Evolutionary conservation across 306 rosid species (phyloP), one percentile per base, ranked within the genome.

Genomic region (Inga oerstediana): DNA sequence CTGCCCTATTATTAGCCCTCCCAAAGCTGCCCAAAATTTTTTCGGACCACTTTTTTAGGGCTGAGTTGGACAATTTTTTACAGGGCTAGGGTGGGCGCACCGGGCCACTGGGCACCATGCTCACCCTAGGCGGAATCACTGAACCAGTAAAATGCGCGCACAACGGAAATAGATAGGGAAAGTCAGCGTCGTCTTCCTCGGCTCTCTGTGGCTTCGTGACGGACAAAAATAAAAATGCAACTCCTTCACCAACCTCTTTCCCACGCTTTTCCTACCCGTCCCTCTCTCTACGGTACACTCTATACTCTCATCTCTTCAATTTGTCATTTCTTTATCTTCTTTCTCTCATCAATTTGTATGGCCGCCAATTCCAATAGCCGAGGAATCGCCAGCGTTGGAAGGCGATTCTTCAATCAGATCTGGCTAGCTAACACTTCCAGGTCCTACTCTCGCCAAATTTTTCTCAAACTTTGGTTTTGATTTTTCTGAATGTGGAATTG

Each of bases 291-390:
- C 62, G 7, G 62, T 1, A 19, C 49, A 19, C 49, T 69, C 51
- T 6, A 10, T 10, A 51, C 3, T 44, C 75, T 22, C 76, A 3
- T 32, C 32, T 51, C 52, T 5, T 34, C 35, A 14, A 3, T 2
- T n/a, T 12, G 20, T 34, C 35, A 34, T 34, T 34, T 34, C 2
- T 34, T 34, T 3, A 34, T 35, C 37, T 35, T n/a, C 30, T 58
- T 7, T 8, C 10, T 48, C 8, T 67, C 16, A n/a, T 39, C 13
- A 34, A 30, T 10, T 92, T 94, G 95, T 91, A 95, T 95, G 98
- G 98, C 98, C 89, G 92, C 97, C 89, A 95, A 91, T 88, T 89
- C 94, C 84, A 88, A 87, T 59, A 85, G 90, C 85, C 89, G 95
- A 88, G 86, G 86, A 88, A 89, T 95, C 86, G 88, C 87, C 70